These are phyloP conservation scores for Symbiodinium natans DNA, from an alignment of 73 alveolate genomes.

Conservation along the genomic window DNA sequence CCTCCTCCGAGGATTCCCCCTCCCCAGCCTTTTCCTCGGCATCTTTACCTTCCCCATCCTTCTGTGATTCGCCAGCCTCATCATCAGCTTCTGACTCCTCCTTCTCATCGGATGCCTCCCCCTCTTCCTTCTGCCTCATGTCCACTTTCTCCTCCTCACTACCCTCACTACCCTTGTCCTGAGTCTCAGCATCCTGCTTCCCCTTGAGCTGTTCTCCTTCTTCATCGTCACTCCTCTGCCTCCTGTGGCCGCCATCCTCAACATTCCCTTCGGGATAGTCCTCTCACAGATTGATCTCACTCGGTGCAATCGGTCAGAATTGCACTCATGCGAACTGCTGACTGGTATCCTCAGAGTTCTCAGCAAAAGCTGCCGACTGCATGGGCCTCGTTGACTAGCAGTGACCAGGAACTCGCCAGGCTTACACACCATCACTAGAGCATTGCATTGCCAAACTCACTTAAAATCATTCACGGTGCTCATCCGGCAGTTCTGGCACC, in stretches of 20 bases:
- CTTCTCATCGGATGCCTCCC: not conserved
- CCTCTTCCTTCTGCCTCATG: not conserved
- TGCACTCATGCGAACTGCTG: too few relatives aligned
- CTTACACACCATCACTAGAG: too few relatives aligned
- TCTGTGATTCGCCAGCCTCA: not conserved
- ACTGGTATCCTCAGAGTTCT: not conserved
- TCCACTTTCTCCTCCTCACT: not conserved
- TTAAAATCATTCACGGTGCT: not conserved
- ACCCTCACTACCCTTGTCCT: not conserved
- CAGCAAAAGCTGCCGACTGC: conserved; percentile 19
- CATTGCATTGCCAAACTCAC: not conserved
- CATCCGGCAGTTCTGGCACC: conserved; percentile 25
- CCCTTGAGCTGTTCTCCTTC: not conserved
- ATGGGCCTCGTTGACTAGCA: not conserved
- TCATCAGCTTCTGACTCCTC: not conserved
- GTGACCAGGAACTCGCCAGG: too few relatives aligned
- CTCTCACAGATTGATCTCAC: not conserved
- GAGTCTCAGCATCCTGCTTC: not conserved
- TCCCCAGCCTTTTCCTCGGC: not conserved
- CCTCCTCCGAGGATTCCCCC: not conserved
- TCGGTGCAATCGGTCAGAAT: too few relatives aligned
- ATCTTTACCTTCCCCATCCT: not conserved
- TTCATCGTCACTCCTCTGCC: not conserved
- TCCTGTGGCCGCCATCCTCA: not conserved
- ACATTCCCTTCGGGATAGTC: not conserved